These are phyloP conservation scores for Phyllosticta ampelicida DNA, from an alignment of 2,329 filamentous ascomycete species.

Conservation along the genomic window DNA sequence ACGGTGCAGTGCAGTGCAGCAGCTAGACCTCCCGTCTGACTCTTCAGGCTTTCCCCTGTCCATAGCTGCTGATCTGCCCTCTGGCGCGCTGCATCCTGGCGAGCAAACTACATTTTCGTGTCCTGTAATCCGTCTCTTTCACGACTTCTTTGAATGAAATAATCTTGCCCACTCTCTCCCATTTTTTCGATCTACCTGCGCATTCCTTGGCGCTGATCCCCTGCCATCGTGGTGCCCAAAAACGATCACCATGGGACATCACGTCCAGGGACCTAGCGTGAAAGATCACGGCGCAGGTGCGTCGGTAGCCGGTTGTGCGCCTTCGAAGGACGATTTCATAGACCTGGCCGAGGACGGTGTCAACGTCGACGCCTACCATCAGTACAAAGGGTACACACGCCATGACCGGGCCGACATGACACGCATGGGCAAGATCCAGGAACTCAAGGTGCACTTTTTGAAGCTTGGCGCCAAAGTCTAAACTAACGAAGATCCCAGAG, in stretches of 20 bases:
- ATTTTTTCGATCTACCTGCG: background rate
- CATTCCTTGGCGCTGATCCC: background rate
- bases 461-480: background rate
- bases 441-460: conserved; percentile 30
- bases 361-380: background rate
- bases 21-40: background rate
- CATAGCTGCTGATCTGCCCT: background rate
- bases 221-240: background rate
- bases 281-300: background rate
- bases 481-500: conserved; percentile 21
- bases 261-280: background rate
- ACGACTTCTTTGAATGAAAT: background rate
- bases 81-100: background rate
- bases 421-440: conserved; percentile 41
- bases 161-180: background rate
- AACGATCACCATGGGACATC: background rate
- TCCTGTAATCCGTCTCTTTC: background rate
- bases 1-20: background rate
- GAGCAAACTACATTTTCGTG: background rate
- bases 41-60: background rate
- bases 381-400: conserved; percentile 6
- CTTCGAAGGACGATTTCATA: background rate
- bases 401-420: conserved; percentile 29
- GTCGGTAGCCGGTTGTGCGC: background rate
- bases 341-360: background rate